Conservation (phyloP, 495 filamentous ascomycete species). For the Amphirosellinia nigrospora region DNA sequence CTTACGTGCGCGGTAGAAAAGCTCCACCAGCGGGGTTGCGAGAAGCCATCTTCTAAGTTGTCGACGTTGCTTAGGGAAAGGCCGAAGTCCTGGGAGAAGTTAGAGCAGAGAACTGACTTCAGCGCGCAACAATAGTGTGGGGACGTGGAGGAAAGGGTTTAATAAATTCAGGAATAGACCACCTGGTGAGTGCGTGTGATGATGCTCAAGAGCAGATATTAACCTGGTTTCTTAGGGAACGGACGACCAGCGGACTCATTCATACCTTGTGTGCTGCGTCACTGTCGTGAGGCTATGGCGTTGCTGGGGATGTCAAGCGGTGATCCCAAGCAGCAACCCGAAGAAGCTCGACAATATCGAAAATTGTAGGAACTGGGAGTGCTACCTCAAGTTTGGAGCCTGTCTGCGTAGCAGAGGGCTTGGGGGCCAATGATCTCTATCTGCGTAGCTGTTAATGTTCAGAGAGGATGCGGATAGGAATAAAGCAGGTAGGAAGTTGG, state of each 20-base stretch:
- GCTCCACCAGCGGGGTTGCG: not conserved
- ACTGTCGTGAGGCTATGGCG: not conserved
- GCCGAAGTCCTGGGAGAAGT: not conserved
- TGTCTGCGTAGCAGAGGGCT: not conserved
- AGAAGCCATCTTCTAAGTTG: slow-evolving; percentile 5
- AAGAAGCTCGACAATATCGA: not conserved
- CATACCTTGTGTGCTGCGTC: not conserved
- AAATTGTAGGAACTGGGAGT: not conserved
- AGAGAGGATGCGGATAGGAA: not conserved
- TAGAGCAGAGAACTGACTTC: not conserved
- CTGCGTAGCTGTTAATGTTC: not conserved
- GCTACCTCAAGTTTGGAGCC: not conserved
- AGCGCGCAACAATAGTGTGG: not conserved
- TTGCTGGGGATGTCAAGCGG: not conserved
- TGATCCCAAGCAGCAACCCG: too few relatives aligned
- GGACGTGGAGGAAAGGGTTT: not conserved
- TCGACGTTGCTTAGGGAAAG: not conserved
- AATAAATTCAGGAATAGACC: not conserved
- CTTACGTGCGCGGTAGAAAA: slow-evolving; percentile 13
- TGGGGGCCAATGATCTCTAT: not conserved
- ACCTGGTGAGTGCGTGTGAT: not conserved
- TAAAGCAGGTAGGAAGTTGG: not conserved
- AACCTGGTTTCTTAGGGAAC: not conserved
- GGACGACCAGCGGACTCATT: not conserved
- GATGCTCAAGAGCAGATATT: not conserved